Conservation (phyloP, 2,329 filamentous ascomycete species). For the Fusarium buharicum region DNA sequence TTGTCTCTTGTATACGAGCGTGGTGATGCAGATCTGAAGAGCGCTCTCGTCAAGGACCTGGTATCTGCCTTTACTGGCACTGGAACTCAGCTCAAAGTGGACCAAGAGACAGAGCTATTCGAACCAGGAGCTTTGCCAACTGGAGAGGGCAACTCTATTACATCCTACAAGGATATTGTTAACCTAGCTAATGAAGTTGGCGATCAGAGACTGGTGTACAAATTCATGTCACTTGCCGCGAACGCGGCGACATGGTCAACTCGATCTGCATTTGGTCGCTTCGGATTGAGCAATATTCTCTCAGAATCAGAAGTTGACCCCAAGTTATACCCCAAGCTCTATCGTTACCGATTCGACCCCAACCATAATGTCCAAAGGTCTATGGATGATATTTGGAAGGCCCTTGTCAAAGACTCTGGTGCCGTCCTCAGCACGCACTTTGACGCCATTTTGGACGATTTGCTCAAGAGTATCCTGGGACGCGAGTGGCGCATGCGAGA, state of each 20-base stretch:
- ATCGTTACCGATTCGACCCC: constrained; percentile 93
- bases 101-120: constrained; percentile 91
- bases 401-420: constrained; percentile 88
- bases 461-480: constrained; percentile 85
- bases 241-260: constrained; percentile 98
- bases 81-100: constrained; percentile 80
- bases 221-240: constrained; percentile 96
- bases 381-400: constrained; percentile 98
- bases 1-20: constrained; percentile 94
- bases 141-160: constrained; percentile 87
- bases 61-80: constrained; percentile 88
- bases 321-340: constrained; percentile 95
- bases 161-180: constrained; percentile 97
- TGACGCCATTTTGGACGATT: constrained; percentile 86
- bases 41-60: constrained; percentile 85
- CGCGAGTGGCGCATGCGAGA: constrained; percentile 94
- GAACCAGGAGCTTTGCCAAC: constrained; percentile 91
- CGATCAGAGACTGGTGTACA: constrained; percentile 95
- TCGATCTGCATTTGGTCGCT: constrained; percentile 93
- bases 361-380: constrained; percentile 92
- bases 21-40: constrained; percentile 82
- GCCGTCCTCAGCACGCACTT: constrained; percentile 83
- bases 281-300: constrained; percentile 90
- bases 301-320: constrained; percentile 89
- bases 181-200: constrained; percentile 95